Evolutionary conservation across 2,329 filamentous ascomycete genomes (phyloP).

Genomic region (Cladosporium sphaerospermum): DNA sequence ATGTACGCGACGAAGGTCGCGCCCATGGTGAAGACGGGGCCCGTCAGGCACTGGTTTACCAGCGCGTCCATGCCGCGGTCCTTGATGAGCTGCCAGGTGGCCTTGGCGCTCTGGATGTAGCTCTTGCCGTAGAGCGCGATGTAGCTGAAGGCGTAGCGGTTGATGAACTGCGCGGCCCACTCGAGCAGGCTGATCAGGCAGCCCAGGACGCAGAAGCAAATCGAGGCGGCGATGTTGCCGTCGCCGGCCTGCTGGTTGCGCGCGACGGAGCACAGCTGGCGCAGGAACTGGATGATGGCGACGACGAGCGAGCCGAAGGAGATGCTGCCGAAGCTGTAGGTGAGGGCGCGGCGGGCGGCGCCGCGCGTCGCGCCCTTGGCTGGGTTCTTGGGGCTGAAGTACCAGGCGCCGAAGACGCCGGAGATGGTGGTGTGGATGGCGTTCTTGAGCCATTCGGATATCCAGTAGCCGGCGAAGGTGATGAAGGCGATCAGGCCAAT

Average conservation of each 20-base stretch:
- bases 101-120: constrained; percentile 80
- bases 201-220: constrained; percentile 67
- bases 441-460: constrained; percentile 90
- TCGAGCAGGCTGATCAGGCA: constrained; percentile 73
- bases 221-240: constrained; percentile 61
- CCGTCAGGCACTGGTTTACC: constrained; percentile 79
- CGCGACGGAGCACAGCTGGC: constrained; percentile 76
- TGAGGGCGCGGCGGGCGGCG: constrained; percentile 74
- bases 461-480: constrained; percentile 91
- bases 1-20: constrained; percentile 78
- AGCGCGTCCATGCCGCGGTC: constrained; percentile 85
- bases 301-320: constrained; percentile 78
- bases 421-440: constrained; percentile 83
- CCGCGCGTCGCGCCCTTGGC: constrained; percentile 75
- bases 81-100: constrained; percentile 66
- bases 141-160: constrained; percentile 62
- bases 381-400: constrained; percentile 66
- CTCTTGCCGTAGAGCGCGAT: constrained; percentile 89
- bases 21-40: constrained; percentile 45
- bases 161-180: constrained; percentile 83
- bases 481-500: constrained; percentile 80
- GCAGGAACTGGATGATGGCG: constrained; percentile 77
- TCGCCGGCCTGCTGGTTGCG: constrained; percentile 57
- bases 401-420: constrained; percentile 89
- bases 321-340: constrained; percentile 90